A percentile compares a stretch with the other conserved stretches of the same genome.
These are phyloP conservation scores for Monosporascus sp. DNA, from an alignment of 2,329 filamentous ascomycete species.

Conservation along the genomic window DNA sequence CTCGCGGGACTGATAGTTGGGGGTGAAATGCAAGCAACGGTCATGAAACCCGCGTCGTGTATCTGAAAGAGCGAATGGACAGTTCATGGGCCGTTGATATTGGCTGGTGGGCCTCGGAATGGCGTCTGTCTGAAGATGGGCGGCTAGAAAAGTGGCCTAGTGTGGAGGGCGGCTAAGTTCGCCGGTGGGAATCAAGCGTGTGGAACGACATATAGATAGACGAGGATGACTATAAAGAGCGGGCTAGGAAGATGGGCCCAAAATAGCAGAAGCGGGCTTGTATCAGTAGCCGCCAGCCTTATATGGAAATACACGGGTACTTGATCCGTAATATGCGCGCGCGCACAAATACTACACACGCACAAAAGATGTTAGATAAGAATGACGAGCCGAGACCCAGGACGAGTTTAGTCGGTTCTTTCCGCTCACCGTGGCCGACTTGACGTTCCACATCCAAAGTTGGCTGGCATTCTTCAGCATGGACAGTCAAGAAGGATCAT, in stretches of 20 bases:
- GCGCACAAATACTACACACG: conserved; percentile 4
- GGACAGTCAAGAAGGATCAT: not conserved
- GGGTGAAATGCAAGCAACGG: conserved; percentile 26
- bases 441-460: not conserved
- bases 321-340: conserved; percentile 11
- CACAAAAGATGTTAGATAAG: not conserved
- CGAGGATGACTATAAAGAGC: conserved; percentile 4
- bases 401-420: not conserved
- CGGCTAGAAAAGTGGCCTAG: conserved; percentile 34
- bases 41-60: conserved; percentile 50
- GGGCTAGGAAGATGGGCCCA: conserved; percentile 18
- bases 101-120: conserved; percentile 40
- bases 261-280: conserved; percentile 25
- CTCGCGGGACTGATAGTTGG: conserved; percentile 27
- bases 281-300: conserved; percentile 33
- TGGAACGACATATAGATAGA: not conserved
- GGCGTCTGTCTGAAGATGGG: conserved; percentile 45
- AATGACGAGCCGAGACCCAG: not conserved
- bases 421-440: too few relatives aligned
- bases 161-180: conserved; percentile 29
- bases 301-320: conserved; percentile 9
- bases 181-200: not conserved
- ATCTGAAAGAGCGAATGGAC: conserved; percentile 40
- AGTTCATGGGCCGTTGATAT: conserved; percentile 41
- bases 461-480: not conserved